Evolutionary conservation across 805 yeast species (phyloP).

Genomic region (Monosporozyma unispora): DNA sequence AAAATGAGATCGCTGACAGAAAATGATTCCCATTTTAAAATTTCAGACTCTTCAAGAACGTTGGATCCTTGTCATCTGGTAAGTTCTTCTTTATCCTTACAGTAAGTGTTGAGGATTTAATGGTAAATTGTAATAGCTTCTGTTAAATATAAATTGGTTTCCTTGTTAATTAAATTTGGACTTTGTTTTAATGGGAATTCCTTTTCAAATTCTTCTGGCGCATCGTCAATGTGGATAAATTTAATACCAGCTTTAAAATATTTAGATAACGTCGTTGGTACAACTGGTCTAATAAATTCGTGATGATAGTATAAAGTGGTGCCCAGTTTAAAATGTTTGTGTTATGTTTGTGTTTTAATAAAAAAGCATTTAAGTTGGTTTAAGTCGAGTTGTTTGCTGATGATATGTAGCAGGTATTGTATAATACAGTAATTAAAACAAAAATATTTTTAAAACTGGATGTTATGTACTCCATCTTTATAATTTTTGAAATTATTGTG

Average conservation of each 20-base stretch:
- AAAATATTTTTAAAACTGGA: too few species aligned
- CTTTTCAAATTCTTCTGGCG: slow-evolving; percentile 28
- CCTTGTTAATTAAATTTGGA: slow-evolving; percentile 64
- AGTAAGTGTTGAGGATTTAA: slow-evolving; percentile 34
- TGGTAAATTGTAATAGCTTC: slow-evolving; percentile 56
- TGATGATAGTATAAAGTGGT: slow-evolving; percentile 18
- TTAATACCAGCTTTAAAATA: slow-evolving; percentile 51
- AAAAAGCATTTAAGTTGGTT: too few species aligned
- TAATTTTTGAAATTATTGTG: too few species aligned
- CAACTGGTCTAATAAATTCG: slow-evolving; percentile 35
- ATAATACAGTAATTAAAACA: too few species aligned
- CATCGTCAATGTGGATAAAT: slow-evolving; percentile 32
- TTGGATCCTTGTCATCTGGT: slow-evolving; percentile 45
- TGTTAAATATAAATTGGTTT: slow-evolving; percentile 55
- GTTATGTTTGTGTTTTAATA: not conserved
- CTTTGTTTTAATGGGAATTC: slow-evolving; percentile 54
- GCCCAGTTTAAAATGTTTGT: slow-evolving; percentile 37
- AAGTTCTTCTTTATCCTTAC: slow-evolving; percentile 26
- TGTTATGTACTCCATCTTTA: too few species aligned
- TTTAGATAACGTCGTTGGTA: slow-evolving; percentile 43
- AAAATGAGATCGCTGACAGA: slow-evolving; percentile 58
- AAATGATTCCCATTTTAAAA: slow-evolving; percentile 70
- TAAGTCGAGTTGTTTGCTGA: too few species aligned
- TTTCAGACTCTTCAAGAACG: slow-evolving; percentile 30
- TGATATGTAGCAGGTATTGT: too few species aligned